Evolutionary conservation across 306 rosid genomes (phyloP), one percentile per base, ranked within the genome.

Genomic region (Cicer cuneatum): DNA sequence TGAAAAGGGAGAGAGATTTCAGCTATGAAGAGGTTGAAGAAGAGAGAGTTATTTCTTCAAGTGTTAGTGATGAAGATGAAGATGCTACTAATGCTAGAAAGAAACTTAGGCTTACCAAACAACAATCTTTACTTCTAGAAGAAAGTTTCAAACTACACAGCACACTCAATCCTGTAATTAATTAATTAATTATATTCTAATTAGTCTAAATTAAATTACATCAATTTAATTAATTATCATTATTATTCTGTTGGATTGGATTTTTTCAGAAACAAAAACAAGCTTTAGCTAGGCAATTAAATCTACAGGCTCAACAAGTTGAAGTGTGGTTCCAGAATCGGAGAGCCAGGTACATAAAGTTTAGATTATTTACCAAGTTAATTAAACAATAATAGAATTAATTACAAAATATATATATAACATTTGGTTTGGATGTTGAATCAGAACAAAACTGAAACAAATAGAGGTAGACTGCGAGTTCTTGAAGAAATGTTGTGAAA

Each of bases 281-380:
- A 81, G 95, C 92, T 81, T 84, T 94, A 47, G 97, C 99, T 7
- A 82, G 91, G 66, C 89, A 92, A 68, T 49, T 94, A 74, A 87
- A 85, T 65, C 90, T 94, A 62, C 81, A 89, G 71, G 90, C 96
- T 7, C 76, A 97, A 62, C 99, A 94, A 86, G 99, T 94, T 51
- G 99, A 94, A 81, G 99, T 94, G 11, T 94, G 99, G 99, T 94
- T 94, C 82, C 99, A 94, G 52, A 94, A 94, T 80, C 88, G 99
- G 74, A 89, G 99, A 82, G 99, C 99, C 52, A 89, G 99, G 99
- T 94, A 82, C 16, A 48, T 48, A n/a, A 24, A 24, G 3, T 24
- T 24, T 24, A 24, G 29, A 24, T 24, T 19, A 19, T 19, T 19
- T 19, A 19, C 1, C 21, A 19, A 1, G 21, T 19, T 2, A 19